A percentile compares a stretch with the other conserved stretches of the same genome.
These are phyloP conservation scores for Exophiala spinifera DNA, from an alignment of 2,329 filamentous ascomycete species.

Conservation along the genomic window DNA sequence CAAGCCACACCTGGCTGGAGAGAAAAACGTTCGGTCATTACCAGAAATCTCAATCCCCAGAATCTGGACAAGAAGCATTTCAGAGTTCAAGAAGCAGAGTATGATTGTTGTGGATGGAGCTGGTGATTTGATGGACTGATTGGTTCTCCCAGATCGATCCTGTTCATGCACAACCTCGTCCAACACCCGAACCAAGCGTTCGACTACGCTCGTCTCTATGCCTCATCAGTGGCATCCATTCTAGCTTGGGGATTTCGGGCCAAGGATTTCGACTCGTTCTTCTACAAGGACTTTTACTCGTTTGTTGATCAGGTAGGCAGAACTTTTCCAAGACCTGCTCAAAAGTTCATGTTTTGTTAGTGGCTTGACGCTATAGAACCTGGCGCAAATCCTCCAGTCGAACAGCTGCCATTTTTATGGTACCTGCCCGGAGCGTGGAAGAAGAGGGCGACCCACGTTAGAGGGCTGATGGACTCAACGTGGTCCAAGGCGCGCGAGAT, in stretches of 20 bases:
- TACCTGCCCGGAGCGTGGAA: conserved; percentile 17
- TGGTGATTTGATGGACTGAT: not conserved
- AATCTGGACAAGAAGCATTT: conserved; percentile 37
- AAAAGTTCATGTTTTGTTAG: not conserved
- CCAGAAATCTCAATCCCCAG: conserved; percentile 45
- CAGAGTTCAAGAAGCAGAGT: conserved; percentile 26
- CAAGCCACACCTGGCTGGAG: conserved; percentile 21
- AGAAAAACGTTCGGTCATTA: conserved; percentile 35
- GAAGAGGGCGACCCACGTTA: conserved; percentile 8
- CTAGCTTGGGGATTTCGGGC: conserved; percentile 14
- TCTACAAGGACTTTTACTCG: conserved; percentile 20
- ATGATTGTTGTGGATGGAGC: conserved; percentile 1
- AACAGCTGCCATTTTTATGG: conserved; percentile 12
- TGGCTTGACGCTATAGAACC: conserved; percentile 16
- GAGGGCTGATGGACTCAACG: conserved; percentile 4
- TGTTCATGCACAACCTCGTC: conserved; percentile 15
- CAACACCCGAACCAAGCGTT: conserved; percentile 8
- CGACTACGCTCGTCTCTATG: conserved; percentile 16
- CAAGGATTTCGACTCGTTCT: conserved; percentile 16
- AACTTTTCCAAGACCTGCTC: not conserved
- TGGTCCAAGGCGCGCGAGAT: conserved; percentile 12
- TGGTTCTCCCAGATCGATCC: conserved; percentile 6
- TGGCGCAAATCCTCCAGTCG: conserved; percentile 17
- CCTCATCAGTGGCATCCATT: conserved; percentile 9
- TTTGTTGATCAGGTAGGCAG: conserved; percentile 17